Percentiles rank a stretch among this genome's conserved stretches.
Evolutionary conservation across 2,329 filamentous ascomycete genomes (phyloP).

Genomic region (Gyromitra esculenta): DNA sequence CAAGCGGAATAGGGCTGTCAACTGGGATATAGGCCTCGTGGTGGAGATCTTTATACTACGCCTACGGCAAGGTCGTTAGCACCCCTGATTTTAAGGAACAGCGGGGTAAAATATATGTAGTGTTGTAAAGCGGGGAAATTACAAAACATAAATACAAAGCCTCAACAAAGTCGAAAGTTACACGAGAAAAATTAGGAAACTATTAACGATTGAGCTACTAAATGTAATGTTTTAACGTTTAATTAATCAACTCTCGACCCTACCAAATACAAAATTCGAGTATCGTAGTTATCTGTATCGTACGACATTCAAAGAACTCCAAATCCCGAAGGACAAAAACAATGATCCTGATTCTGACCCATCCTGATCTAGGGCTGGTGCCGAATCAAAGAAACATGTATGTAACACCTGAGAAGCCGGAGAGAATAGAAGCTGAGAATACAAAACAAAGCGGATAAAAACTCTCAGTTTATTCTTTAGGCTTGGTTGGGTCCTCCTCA

Average conservation of each 20-base stretch:
- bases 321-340: conserved; percentile 23
- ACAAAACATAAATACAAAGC: conserved; percentile 8
- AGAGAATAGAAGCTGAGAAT: background rate
- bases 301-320: conserved; percentile 22
- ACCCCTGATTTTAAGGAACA: background rate
- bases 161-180: conserved; percentile 3
- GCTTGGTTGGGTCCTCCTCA: conserved; percentile 54
- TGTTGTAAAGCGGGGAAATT: conserved; percentile 24
- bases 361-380: background rate
- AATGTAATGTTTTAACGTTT: conserved; percentile 1
- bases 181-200: background rate
- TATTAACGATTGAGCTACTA: conserved; percentile 6
- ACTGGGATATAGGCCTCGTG: background rate
- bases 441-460: background rate
- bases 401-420: conserved; percentile 4
- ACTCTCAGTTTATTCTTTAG: conserved; percentile 33
- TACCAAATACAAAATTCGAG: conserved; percentile 28
- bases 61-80: background rate
- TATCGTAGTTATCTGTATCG: conserved; percentile 13
- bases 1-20: background rate
- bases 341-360: conserved; percentile 13
- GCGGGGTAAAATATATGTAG: conserved; percentile 7
- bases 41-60: background rate
- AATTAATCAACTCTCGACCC: conserved; percentile 15
- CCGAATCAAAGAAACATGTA: background rate